A percentile compares a stretch with the other conserved stretches of the same genome.
phyloP scores from a whole-genome alignment of 257 asterid genomes.

The Ligustrum vulgare region DNA sequence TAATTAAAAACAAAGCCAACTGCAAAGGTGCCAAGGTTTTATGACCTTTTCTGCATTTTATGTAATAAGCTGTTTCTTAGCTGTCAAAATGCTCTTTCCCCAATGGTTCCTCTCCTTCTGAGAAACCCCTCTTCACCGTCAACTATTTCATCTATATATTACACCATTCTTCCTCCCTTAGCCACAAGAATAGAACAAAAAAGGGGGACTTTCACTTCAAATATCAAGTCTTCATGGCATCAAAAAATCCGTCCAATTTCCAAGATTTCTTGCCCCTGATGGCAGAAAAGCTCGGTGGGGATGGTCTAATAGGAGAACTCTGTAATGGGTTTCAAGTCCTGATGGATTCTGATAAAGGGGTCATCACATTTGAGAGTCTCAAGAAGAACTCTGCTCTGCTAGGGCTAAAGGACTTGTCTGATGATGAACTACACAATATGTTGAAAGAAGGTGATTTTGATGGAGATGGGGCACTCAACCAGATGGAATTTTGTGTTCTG shows the following conservation, averaged over 20 bases:
- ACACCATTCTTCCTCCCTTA: slow-evolving; percentile 4
- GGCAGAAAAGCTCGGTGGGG: slow-evolving; percentile 58
- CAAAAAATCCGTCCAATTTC: slow-evolving; percentile 33
- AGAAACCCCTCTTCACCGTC: slow-evolving; percentile 28
- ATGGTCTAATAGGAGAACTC: slow-evolving; percentile 44
- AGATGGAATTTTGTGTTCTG: slow-evolving; percentile 59
- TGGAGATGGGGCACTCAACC: slow-evolving; percentile 61
- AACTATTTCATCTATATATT: slow-evolving; percentile 23
- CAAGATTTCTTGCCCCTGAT: slow-evolving; percentile 51
- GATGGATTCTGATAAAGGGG: slow-evolving; percentile 48
- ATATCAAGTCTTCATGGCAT: slow-evolving; percentile 26
- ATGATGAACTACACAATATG: slow-evolving; percentile 40
- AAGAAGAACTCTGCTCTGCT: slow-evolving; percentile 37
- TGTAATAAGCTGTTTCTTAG: slow-evolving; percentile 22
- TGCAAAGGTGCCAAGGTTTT: neutral
- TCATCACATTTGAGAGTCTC: slow-evolving; percentile 47
- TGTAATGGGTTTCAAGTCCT: slow-evolving; percentile 45
- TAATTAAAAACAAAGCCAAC: neutral
- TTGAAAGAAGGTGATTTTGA: slow-evolving; percentile 52
- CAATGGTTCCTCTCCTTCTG: slow-evolving; percentile 25
- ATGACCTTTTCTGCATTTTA: slow-evolving; percentile 16
- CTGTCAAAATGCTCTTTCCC: slow-evolving; percentile 23
- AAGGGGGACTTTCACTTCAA: neutral
- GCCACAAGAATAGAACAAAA: slow-evolving; percentile 1
- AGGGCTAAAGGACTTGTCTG: slow-evolving; percentile 42